A percentile compares a stretch with the other conserved stretches of the same genome.
phyloP scores from a whole-genome alignment of 805 yeast species.

The Geotrichum ghanense region DNA sequence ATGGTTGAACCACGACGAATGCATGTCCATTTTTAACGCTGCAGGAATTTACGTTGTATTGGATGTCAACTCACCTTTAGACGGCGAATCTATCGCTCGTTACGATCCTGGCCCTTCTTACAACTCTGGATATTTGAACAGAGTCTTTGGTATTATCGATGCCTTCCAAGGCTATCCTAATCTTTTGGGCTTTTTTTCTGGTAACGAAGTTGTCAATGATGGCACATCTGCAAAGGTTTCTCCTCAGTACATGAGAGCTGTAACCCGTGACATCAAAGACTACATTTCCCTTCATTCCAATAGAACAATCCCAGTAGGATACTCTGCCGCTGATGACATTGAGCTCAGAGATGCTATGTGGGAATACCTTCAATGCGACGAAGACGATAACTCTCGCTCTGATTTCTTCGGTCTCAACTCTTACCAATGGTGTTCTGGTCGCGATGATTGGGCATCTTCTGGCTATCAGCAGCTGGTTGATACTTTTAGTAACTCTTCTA shows the following conservation, averaged over 20 bases:
- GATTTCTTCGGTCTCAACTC: slow-evolving; percentile 80
- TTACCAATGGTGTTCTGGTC: slow-evolving; percentile 71
- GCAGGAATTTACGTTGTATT: slow-evolving; percentile 88
- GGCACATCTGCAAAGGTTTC: slow-evolving; percentile 48
- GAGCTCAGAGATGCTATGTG: slow-evolving; percentile 65
- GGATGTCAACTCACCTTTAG: slow-evolving; percentile 83
- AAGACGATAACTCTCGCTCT: slow-evolving; percentile 17
- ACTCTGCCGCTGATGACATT: slow-evolving; percentile 93
- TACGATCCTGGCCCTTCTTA: slow-evolving; percentile 92
- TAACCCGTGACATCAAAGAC: slow-evolving; percentile 68
- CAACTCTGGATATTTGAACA: slow-evolving; percentile 55
- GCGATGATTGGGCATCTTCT: slow-evolving; percentile 67
- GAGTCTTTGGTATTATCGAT: slow-evolving; percentile 66
- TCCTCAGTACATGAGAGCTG: slow-evolving; percentile 67
- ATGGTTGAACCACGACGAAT: slow-evolving; percentile 67
- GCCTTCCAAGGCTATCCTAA: slow-evolving; percentile 78
- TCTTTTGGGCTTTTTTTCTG: slow-evolving; percentile 84
- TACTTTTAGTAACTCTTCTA: slow-evolving; percentile 55
- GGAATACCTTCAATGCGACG: slow-evolving; percentile 65
- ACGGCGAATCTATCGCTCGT: slow-evolving; percentile 69
- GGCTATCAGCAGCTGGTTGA: slow-evolving; percentile 59
- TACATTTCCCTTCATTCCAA: slow-evolving; percentile 50
- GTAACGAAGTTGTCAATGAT: slow-evolving; percentile 84
- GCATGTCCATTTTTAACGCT: slow-evolving; percentile 83
- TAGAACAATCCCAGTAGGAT: slow-evolving; percentile 78